A percentile compares a stretch with the other conserved stretches of the same genome.
Conservation (phyloP, 352 stramenopile species). For the Globisporangium iwayamae region DNA sequence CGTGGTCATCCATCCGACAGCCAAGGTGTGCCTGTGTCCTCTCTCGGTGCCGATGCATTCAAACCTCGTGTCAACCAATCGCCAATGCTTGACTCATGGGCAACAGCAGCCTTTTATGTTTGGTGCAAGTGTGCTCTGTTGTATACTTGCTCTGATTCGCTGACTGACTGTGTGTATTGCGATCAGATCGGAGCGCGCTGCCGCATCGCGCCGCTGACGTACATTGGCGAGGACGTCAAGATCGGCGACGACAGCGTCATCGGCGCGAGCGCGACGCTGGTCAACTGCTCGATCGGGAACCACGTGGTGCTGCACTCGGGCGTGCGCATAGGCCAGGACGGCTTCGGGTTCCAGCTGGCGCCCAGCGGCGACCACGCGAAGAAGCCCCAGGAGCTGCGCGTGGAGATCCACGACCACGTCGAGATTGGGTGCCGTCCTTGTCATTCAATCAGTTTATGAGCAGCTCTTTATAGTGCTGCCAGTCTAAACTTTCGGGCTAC, state of each 20-base stretch:
- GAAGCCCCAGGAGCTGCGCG: slow-evolving; percentile 74
- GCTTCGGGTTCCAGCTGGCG: slow-evolving; percentile 79
- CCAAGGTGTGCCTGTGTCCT: slow-evolving; percentile 26
- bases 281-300: slow-evolving; percentile 64
- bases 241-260: slow-evolving; percentile 52
- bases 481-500: neutral
- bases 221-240: slow-evolving; percentile 52
- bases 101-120: too few relatives aligned
- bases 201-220: slow-evolving; percentile 50
- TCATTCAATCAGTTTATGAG: neutral
- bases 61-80: too few relatives aligned
- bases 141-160: neutral
- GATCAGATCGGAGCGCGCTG: slow-evolving; percentile 56
- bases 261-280: slow-evolving; percentile 50
- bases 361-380: slow-evolving; percentile 59
- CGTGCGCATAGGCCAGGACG: slow-evolving; percentile 71
- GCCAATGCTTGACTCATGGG: too few relatives aligned
- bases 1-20: slow-evolving; percentile 33
- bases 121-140: neutral
- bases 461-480: neutral
- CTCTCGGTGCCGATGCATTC: neutral
- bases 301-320: slow-evolving; percentile 72
- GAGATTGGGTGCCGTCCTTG: slow-evolving; percentile 66
- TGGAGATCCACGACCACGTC: slow-evolving; percentile 78
- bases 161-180: neutral